Conservation (phyloP, 192 early-diverging fungal species). For the Coemansia sp. region DNA sequence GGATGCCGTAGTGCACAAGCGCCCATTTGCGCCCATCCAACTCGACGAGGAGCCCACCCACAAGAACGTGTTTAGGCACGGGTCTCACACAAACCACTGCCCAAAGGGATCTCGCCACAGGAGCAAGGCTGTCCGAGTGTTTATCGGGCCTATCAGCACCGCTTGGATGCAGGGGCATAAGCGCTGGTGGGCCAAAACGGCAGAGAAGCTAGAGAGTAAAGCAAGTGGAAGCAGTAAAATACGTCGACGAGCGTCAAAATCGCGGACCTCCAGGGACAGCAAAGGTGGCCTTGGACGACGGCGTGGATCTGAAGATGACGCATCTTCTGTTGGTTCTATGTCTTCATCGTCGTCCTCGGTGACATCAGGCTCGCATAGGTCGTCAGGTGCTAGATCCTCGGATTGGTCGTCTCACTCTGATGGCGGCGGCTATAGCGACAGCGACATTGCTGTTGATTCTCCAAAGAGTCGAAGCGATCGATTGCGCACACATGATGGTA, state of each 20-base stretch:
- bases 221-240: conserved; percentile 20
- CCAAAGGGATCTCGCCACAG: conserved; percentile 8
- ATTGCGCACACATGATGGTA: not conserved
- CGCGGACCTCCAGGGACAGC: conserved; percentile 13
- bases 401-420: conserved; percentile 35
- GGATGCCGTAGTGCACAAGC: conserved; percentile 35
- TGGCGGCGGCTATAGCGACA: not conserved
- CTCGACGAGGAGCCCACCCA: conserved; percentile 36
- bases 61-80: conserved; percentile 26
- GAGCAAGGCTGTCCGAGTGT: conserved; percentile 32
- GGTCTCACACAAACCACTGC: not conserved
- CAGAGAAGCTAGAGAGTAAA: conserved; percentile 32
- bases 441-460: not conserved
- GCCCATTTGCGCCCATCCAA: conserved; percentile 33
- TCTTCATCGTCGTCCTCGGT: conserved; percentile 14
- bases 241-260: conserved; percentile 19
- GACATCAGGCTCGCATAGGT: conserved; percentile 8
- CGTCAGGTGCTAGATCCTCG: conserved; percentile 12
- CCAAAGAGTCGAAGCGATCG: not conserved
- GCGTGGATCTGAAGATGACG: not conserved
- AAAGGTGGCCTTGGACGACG: conserved; percentile 14
- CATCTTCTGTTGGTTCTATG: conserved; percentile 8
- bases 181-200: conserved; percentile 51
- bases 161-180: conserved; percentile 55
- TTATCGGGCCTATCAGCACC: conserved; percentile 38